Evolutionary conservation across 2,329 filamentous ascomycete genomes (phyloP).

Genomic region (Cryoendolithus antarcticus): DNA sequence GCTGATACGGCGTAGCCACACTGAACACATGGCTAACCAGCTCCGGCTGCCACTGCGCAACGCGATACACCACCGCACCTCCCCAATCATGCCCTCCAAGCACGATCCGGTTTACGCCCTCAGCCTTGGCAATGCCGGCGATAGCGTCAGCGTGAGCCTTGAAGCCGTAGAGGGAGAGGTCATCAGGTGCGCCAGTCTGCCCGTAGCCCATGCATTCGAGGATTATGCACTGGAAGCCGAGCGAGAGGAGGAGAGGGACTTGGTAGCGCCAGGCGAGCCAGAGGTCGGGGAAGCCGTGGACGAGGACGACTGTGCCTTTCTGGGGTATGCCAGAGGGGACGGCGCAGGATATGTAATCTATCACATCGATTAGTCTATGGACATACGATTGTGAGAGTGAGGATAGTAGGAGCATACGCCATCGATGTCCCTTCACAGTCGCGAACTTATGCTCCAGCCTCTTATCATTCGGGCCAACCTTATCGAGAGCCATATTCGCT

Average conservation of each 20-base stretch:
- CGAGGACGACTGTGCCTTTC: constrained; percentile 43
- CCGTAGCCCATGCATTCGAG: constrained; percentile 84
- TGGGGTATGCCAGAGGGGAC: constrained; percentile 14
- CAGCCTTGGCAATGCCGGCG: constrained; percentile 52
- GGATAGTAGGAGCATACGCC: constrained; percentile 36
- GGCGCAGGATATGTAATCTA: constrained; percentile 21
- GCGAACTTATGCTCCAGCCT: constrained; percentile 39
- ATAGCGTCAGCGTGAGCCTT: constrained; percentile 67
- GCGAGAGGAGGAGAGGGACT: constrained; percentile 60
- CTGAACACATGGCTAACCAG: constrained; percentile 65
- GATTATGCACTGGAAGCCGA: constrained; percentile 67
- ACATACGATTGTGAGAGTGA: not conserved
- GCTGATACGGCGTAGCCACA: constrained; percentile 62
- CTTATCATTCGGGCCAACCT: constrained; percentile 12
- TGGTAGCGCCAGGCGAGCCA: constrained; percentile 82
- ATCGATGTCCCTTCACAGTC: constrained; percentile 55
- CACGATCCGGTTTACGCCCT: constrained; percentile 50
- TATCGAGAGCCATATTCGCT: constrained; percentile 13
- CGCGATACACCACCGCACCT: constrained; percentile 62
- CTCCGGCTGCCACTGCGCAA: constrained; percentile 59
- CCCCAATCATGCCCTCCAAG: constrained; percentile 92
- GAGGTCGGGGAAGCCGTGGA: constrained; percentile 65
- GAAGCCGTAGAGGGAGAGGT: constrained; percentile 50
- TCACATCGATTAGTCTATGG: constrained; percentile 26
- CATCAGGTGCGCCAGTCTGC: constrained; percentile 37